Base-by-base conservation (phyloP, 129 eudicot genomes). In the Ambrosia trifida region DNA sequence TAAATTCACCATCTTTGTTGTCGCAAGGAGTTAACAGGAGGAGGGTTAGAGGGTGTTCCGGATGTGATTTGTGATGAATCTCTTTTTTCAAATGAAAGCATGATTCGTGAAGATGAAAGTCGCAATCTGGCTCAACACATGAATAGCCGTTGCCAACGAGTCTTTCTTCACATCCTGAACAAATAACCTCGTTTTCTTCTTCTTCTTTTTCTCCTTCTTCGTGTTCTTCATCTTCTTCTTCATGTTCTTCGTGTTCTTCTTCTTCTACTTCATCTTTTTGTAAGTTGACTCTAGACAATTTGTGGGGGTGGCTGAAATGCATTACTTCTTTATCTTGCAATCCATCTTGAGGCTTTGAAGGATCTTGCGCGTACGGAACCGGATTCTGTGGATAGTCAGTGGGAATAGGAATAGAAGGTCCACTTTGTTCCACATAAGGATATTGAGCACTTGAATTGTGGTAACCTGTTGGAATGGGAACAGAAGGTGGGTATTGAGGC, bases 61-160 rank as follows among this genome's bases (percentile, higher is more conserved):
- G 78, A 72, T 89, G 96, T 41, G 96, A 90, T 13, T 87, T 81
- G 78, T 90, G 96, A n/a, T 59, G 77, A 49, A 85, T 78, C 18
- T 36, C 63, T 66, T 66, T 52, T 43, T 74, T 44, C 52, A 80
- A 30, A 12, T 57, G 52, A 44, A 84, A 84, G 51, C 88, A 84
- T 33, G 77, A 57, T 46, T 72, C 78, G 24, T 84, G 82, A 56
- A 84, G 85, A 73, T 76, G 76, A 32, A 76, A 80, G 13, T 73
- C 49, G 70, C 88, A 80, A 12, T 70, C n/a, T n/a, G 72, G 78
- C 28, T 73, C 68, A 16, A 50, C 40, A 30, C 88, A 84, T 56
- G 71, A 57, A 32, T 76, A 84, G 11, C 64, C 72, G 14, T 56
- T 44, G 28, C 80, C 85, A 40, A 51, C 12, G 49, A 84, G 4